Conservation (phyloP, 176 grass and related monocot species). For the Carex littledalei region DNA sequence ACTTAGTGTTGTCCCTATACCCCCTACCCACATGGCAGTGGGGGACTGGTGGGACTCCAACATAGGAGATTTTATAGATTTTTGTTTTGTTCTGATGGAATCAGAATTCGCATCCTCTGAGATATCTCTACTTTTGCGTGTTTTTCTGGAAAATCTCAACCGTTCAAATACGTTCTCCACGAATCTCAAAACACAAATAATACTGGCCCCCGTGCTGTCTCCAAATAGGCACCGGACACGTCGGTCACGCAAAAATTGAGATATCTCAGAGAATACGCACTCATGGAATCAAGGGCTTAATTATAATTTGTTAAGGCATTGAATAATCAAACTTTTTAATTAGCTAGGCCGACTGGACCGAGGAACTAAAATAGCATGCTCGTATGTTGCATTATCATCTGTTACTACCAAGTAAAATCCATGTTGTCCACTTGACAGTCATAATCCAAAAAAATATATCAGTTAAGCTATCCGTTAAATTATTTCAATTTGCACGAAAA, state of each 20-base stretch:
- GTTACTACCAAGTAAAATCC: neutral
- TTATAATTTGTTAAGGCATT: neutral
- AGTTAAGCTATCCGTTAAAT: neutral
- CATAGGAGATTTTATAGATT: neutral
- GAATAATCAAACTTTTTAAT: neutral
- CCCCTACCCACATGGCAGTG: neutral
- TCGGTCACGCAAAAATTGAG: too few species aligned
- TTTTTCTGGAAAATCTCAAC: too few species aligned
- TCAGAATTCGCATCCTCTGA: neutral
- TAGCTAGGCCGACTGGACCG: neutral
- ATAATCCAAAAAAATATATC: neutral
- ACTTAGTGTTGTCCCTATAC: neutral
- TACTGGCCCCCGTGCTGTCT: too few species aligned
- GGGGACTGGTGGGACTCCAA: neutral
- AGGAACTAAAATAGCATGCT: neutral
- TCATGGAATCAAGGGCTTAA: neutral
- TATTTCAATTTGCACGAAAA: neutral
- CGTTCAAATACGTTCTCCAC: too few species aligned
- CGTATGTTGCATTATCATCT: neutral
- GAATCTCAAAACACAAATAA: too few species aligned
- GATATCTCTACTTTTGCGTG: too few species aligned
- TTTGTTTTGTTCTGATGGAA: neutral
- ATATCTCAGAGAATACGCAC: too few species aligned
- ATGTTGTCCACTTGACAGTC: neutral
- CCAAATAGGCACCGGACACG: too few species aligned